Evolutionary conservation across 164 flowering plant species (phyloP), one percentile per base, ranked within the genome.

Genomic region (Macadamia integrifolia): DNA sequence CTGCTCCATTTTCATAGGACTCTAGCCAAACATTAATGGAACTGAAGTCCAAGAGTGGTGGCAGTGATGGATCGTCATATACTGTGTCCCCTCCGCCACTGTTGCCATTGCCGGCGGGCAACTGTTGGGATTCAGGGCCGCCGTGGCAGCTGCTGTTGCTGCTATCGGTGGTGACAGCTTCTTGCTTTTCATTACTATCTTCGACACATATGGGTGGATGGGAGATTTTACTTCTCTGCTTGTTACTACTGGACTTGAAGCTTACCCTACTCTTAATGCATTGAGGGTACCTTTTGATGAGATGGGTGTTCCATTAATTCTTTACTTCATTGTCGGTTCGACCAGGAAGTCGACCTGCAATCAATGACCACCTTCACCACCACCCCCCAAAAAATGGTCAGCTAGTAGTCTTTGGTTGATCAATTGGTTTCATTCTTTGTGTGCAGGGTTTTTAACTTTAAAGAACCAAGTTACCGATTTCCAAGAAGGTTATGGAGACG

Each of bases 271-370:
- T 73, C 67, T 75, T 76, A 35, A 35, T 35, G 65, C 52, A 62
- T 13, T 49, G 9, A 1, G 43, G 28, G 68, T 67, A 12, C 59
- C 40, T 82, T 80, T 79, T 82, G 79, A 70, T 82, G 78, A 84
- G 75, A 79, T 79, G 84, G 65, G 88, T 84, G 77, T 84, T 84
- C 88, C 86, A 84, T 60, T 84, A 84, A 79, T 84, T 84, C 74
- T 84, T 84, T 59, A 84, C 80, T 60, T 81, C 85, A 53, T 84
- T 85, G 61, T 81, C 86, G 0, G 86, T 82, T 50, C 86, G 73
- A 42, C 88, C 88, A 0, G 86, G 87, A 43, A 85, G 80, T 28
- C 86, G 68, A 12, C 86, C 85, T 5, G 88, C 88, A 12, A 85
- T 85, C 70, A 83, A 23, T 6, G 88, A 79, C 88, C 86, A 85